Conservation (phyloP, 306 rosid genomes). For the Argentina anserina region DNA sequence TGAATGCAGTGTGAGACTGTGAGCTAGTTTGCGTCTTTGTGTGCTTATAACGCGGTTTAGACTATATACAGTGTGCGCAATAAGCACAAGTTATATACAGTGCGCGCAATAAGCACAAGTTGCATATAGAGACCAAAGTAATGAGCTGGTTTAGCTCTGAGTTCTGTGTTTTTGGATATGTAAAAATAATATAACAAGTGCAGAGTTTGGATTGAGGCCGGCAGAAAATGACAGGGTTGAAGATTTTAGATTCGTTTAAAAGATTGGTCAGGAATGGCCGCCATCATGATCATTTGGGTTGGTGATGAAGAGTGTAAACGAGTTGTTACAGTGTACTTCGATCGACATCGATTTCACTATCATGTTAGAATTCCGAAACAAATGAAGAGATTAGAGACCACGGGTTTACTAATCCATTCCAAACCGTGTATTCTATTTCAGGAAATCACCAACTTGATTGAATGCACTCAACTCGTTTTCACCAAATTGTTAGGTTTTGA, state of each 20-base stretch:
- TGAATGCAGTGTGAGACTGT: neutral
- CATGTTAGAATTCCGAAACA: neutral
- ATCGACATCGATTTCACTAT: neutral
- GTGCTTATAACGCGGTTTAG: slow-evolving; percentile 3
- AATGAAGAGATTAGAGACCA: neutral
- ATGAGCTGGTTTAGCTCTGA: neutral
- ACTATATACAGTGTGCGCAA: neutral
- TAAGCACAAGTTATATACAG: neutral
- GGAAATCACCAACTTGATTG: no score
- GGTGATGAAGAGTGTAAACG: neutral
- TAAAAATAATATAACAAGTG: neutral
- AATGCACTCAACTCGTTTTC: no score
- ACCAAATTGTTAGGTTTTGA: no score
- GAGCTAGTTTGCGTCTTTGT: neutral
- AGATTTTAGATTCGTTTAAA: slow-evolving; percentile 1
- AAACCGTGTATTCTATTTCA: neutral
- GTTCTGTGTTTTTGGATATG: neutral
- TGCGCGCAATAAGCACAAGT: slow-evolving; percentile 13
- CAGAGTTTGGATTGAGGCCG: neutral
- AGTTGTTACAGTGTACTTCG: neutral
- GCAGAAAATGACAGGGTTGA: slow-evolving; percentile 9
- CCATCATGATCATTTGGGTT: neutral
- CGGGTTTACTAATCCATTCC: neutral
- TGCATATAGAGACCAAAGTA: slow-evolving; percentile 8
- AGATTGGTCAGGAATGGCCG: neutral